Evolutionary conservation across 257 asterid genomes (phyloP), one percentile per base, ranked within the genome.

Genomic region (Jacaranda mimosifolia): DNA sequence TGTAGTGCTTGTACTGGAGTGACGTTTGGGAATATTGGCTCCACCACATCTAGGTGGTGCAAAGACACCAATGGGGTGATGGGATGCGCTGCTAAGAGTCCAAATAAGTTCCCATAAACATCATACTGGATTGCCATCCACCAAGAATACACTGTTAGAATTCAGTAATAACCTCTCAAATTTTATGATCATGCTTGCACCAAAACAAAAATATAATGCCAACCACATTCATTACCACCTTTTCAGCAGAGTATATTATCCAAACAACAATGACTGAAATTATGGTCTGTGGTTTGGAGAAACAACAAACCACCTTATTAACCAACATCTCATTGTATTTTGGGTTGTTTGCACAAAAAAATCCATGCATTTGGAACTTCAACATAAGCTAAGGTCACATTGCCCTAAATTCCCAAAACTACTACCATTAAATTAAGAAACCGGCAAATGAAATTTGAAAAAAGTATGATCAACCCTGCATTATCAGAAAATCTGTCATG

Each of bases 11-110:
- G 82, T 53, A 87, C 79, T 18, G 83, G 91, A 66, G 93, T 87
- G 19, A 83, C 81, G 3, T 93, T 87, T 0, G 97, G 98, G 82
- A 93, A 93, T 32, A 93, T 89, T 0, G 98, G 97, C 63, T 90
- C 98, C 78, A 93, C 92, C 60, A 93, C 96, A 19, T 91, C 97
- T 6, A 93, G 87, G 85, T 93, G 98, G 87, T 94, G 98, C 72
- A 94, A 68, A 0, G 98, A 86, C 63, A 91, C 96, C 60, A 94
- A 83, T 4, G 98, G 98, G 0, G 97, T 77, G 38, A 91, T 73
- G 2, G 97, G 97, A 46, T 94, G 97, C 3, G 98, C 86, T 1
- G 96, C 90, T 32, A 94, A 78, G 32, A 94, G 87, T 7, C 98
- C 98, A 9, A 91, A 89, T 13, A 94, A 77, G 83, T 89, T 85